Percentiles rank a stretch among this genome's conserved stretches.
These are phyloP conservation scores for Bipolaris victoriae DNA, from an alignment of 2,329 filamentous ascomycete species.

Conservation along the genomic window DNA sequence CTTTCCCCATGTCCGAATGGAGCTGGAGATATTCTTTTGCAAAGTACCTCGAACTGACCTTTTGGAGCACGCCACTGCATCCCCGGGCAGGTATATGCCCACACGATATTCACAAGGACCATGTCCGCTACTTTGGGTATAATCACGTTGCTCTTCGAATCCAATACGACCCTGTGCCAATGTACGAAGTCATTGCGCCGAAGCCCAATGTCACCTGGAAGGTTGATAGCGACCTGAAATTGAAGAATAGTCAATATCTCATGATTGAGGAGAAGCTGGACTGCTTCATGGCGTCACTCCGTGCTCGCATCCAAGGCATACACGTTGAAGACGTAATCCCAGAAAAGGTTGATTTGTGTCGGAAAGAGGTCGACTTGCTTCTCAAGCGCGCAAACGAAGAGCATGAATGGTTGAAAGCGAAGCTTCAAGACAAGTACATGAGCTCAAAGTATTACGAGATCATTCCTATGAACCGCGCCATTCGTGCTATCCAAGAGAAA, in stretches of 20 bases:
- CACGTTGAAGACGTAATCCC: constrained; percentile 88
- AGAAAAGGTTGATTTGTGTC: constrained; percentile 83
- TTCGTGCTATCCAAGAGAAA: constrained; percentile 90
- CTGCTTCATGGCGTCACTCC: constrained; percentile 87
- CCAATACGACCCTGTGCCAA: constrained; percentile 89
- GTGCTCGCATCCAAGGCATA: constrained; percentile 82
- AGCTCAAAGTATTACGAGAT: constrained; percentile 96
- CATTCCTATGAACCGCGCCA: constrained; percentile 86
- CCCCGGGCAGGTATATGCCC: constrained; percentile 77
- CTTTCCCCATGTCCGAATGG: constrained; percentile 88
- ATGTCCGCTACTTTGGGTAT: constrained; percentile 90
- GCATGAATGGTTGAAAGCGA: constrained; percentile 72
- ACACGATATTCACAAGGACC: constrained; percentile 91
- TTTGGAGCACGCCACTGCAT: constrained; percentile 87
- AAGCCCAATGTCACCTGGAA: constrained; percentile 94
- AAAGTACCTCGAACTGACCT: constrained; percentile 96
- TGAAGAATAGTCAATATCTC: constrained; percentile 90
- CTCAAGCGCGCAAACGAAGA: constrained; percentile 84
- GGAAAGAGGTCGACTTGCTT: constrained; percentile 78
- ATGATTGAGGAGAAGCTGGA: constrained; percentile 82
- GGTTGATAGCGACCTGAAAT: constrained; percentile 86
- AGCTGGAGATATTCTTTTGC: constrained; percentile 99
- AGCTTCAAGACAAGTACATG: constrained; percentile 89
- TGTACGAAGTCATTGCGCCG: constrained; percentile 93
- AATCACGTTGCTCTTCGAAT: constrained; percentile 84